Conservation (phyloP, 139 green algal species). For the Chlamydomonas eustigma region DNA sequence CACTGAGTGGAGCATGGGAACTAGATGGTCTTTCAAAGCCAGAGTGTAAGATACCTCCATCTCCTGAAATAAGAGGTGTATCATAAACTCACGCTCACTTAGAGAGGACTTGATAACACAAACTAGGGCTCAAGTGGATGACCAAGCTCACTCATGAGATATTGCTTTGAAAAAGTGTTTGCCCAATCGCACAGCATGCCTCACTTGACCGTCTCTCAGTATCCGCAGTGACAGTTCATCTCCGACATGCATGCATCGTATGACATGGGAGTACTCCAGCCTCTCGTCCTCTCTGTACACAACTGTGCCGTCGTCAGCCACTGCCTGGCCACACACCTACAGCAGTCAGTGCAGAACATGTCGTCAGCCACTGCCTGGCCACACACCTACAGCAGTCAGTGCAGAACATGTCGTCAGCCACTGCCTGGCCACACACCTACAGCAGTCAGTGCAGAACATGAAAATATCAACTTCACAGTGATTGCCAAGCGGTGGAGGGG, state of each 20-base stretch:
- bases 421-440: slow-evolving; percentile 18
- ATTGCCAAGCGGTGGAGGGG: no score
- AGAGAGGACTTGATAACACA: no score
- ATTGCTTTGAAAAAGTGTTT: no score
- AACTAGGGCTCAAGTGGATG: no score
- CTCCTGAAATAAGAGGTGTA: slow-evolving; percentile 13
- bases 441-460: neutral
- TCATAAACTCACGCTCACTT: neutral
- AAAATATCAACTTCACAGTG: neutral
- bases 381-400: slow-evolving; percentile 34
- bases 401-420: slow-evolving; percentile 60
- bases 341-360: neutral
- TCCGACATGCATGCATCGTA: slow-evolving; percentile 57
- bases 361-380: neutral
- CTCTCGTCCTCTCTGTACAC: slow-evolving; percentile 64
- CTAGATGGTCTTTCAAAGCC: slow-evolving; percentile 49
- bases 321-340: slow-evolving; percentile 18
- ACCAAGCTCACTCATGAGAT: no score
- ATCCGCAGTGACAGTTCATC: slow-evolving; percentile 49
- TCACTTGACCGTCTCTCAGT: slow-evolving; percentile 42
- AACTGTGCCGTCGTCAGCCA: slow-evolving; percentile 65
- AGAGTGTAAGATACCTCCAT: slow-evolving; percentile 50
- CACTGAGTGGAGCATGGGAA: slow-evolving; percentile 62
- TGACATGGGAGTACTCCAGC: slow-evolving; percentile 51
- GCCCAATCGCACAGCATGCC: neutral